These are phyloP conservation scores for Porcisia hertigi DNA, from an alignment of 208 protist genomes.

Conservation along the genomic window DNA sequence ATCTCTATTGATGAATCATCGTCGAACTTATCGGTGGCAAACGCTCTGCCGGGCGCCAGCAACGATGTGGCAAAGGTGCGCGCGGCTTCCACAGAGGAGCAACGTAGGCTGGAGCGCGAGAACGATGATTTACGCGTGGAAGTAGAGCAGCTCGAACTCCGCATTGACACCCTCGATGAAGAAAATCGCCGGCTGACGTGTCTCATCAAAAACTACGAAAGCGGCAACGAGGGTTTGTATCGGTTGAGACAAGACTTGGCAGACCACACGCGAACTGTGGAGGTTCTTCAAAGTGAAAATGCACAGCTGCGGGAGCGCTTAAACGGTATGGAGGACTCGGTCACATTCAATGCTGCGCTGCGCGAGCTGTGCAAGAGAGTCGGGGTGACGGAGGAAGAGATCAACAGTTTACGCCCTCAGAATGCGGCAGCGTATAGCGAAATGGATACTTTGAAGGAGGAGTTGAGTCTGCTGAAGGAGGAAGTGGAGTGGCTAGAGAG, in stretches of 20 bases:
- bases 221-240: slow-evolving; percentile 72
- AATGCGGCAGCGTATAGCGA: slow-evolving; percentile 68
- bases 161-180: slow-evolving; percentile 60
- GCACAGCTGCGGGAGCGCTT: slow-evolving; percentile 79
- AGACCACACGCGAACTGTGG: slow-evolving; percentile 61
- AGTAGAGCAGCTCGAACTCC: slow-evolving; percentile 69
- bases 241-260: slow-evolving; percentile 58
- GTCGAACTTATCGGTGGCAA: background rate
- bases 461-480: slow-evolving; percentile 76
- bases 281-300: slow-evolving; percentile 79
- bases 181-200: slow-evolving; percentile 63
- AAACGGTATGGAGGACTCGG: slow-evolving; percentile 81
- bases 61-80: slow-evolving; percentile 2
- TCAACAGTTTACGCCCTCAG: slow-evolving; percentile 75
- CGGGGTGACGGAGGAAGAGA: slow-evolving; percentile 87
- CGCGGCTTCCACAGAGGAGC: slow-evolving; percentile 14
- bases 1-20: slow-evolving; percentile 14
- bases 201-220: slow-evolving; percentile 75
- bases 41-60: background rate
- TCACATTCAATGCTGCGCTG: slow-evolving; percentile 83
- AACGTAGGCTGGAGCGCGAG: slow-evolving; percentile 59
- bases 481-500: slow-evolving; percentile 90
- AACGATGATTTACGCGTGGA: slow-evolving; percentile 73
- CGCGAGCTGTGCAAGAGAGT: slow-evolving; percentile 77
- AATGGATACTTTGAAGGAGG: slow-evolving; percentile 77